phyloP scores from a whole-genome alignment of 2,329 filamentous ascomycete genomes.

The Gnomoniopsis sp. region DNA sequence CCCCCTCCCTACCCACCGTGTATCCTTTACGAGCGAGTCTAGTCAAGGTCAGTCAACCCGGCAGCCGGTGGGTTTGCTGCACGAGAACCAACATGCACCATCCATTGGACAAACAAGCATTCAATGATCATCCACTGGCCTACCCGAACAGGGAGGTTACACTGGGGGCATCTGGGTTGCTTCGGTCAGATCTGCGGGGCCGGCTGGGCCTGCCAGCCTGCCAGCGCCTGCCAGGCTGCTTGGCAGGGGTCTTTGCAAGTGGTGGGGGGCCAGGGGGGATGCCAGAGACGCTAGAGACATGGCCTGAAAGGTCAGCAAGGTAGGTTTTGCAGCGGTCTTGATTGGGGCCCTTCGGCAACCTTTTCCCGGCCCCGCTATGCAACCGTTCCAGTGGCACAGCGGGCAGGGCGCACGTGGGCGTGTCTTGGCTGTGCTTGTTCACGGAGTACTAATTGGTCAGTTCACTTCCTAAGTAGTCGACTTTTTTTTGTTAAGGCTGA shows the following conservation, averaged over 20 bases:
- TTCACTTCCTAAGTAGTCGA: too few relatives aligned
- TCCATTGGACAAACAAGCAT: neutral
- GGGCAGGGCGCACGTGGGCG: neutral
- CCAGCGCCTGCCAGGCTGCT: too few relatives aligned
- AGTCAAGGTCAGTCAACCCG: neutral
- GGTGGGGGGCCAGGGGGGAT: too few relatives aligned
- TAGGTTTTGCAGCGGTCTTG: neutral
- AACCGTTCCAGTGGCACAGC: neutral
- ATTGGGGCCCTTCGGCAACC: neutral
- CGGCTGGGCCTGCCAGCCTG: too few relatives aligned
- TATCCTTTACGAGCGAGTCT: neutral
- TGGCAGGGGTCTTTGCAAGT: neutral
- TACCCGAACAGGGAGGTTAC: slow-evolving; percentile 8
- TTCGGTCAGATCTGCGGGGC: slow-evolving; percentile 1
- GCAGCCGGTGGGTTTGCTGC: neutral
- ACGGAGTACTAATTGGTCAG: neutral
- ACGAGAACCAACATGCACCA: neutral
- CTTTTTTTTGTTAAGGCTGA: too few relatives aligned
- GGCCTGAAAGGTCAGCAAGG: slow-evolving; percentile 8
- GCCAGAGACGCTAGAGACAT: neutral
- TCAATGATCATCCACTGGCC: neutral
- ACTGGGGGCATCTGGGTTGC: neutral
- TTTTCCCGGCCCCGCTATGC: neutral
- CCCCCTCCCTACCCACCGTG: neutral
- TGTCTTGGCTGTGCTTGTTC: neutral